Conservation (phyloP, 2,329 filamentous ascomycete species). For the Rutstroemia sp. region DNA sequence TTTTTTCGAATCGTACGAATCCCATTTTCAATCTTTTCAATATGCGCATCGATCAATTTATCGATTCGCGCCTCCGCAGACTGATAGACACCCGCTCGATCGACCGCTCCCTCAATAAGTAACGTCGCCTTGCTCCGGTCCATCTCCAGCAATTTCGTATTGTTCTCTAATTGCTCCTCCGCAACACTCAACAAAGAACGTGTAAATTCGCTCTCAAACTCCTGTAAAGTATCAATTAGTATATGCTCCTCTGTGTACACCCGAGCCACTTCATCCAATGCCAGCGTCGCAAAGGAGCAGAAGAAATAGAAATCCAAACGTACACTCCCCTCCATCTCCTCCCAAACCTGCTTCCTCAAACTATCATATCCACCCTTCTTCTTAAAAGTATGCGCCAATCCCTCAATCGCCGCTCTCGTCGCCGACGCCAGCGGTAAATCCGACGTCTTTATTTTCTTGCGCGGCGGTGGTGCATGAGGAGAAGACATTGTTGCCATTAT, state of each 20-base stretch:
- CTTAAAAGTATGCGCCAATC: slow-evolving; percentile 72
- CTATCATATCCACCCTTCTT: slow-evolving; percentile 79
- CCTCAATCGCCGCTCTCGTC: slow-evolving; percentile 68
- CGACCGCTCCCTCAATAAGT: slow-evolving; percentile 70
- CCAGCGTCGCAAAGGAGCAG: background rate
- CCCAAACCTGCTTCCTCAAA: slow-evolving; percentile 69
- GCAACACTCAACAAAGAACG: slow-evolving; percentile 62
- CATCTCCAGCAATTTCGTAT: slow-evolving; percentile 64
- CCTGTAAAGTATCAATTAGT: slow-evolving; percentile 36
- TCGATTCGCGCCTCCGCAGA: slow-evolving; percentile 61
- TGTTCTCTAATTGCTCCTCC: slow-evolving; percentile 67
- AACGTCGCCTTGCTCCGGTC: slow-evolving; percentile 67
- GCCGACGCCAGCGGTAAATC: slow-evolving; percentile 67
- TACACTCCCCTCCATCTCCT: slow-evolving; percentile 66
- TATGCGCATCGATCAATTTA: slow-evolving; percentile 54
- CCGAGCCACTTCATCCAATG: background rate
- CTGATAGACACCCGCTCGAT: slow-evolving; percentile 69
- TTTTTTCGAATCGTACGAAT: slow-evolving; percentile 60
- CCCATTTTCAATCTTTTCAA: slow-evolving; percentile 57
- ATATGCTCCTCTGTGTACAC: background rate
- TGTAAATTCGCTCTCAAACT: slow-evolving; percentile 61
- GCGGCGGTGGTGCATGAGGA: slow-evolving; percentile 13
- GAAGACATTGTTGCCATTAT: slow-evolving; percentile 1
- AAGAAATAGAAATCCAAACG: background rate
- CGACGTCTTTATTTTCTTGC: slow-evolving; percentile 59